Evolutionary conservation across 768 basidiomycete genomes (phyloP), one percentile per base, ranked within the genome.

Genomic region (Russula brevipes): DNA sequence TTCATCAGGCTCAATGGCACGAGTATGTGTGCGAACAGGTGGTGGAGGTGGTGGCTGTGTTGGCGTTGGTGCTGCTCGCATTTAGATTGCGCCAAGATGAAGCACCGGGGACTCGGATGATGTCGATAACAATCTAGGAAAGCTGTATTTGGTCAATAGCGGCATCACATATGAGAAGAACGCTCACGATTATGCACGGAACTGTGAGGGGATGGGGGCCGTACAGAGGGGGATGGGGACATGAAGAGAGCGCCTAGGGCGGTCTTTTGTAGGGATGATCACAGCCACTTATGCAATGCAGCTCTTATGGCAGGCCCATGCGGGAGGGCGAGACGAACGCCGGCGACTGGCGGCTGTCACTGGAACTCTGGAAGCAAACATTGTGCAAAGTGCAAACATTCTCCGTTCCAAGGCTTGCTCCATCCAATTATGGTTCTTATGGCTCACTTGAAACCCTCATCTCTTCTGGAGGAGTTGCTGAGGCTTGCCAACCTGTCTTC

Each of bases 281-380:
- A 36, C 24, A 24, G 24, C 24, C 24, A 1, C 24, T 24, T 24
- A 24, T 24, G 24, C 24, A 24, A 24, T 24, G 24, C 24, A 24
- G 24, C 61, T 65, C 67, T 68, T 65, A 52, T 66, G 65, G 67
- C 65, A 24, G 54, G 61, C 41, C 56, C 67, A 68, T 66, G 65
- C 65, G 24, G 24, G 50, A 51, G 39, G 63, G 66, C 24, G 24
- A 24, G 24, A 24, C 24, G 24, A 24, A 24, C 24, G 24, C 24
- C 24, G 1, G 24, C 24, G 24, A 24, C 24, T 24, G 24, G 24
- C 24, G 24, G 24, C 24, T 24, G 24, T 24, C 24, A 24, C 24
- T 24, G n/a, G n/a, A n/a, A n/a, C n/a, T n/a, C n/a, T n/a, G n/a
- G n/a, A n/a, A n/a, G n/a, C n/a, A n/a, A n/a, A n/a, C n/a, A n/a